Evolutionary conservation across 169 alveolate species (phyloP), one percentile per base, ranked within the genome.

Genomic region (Eimeria necatrix): DNA sequence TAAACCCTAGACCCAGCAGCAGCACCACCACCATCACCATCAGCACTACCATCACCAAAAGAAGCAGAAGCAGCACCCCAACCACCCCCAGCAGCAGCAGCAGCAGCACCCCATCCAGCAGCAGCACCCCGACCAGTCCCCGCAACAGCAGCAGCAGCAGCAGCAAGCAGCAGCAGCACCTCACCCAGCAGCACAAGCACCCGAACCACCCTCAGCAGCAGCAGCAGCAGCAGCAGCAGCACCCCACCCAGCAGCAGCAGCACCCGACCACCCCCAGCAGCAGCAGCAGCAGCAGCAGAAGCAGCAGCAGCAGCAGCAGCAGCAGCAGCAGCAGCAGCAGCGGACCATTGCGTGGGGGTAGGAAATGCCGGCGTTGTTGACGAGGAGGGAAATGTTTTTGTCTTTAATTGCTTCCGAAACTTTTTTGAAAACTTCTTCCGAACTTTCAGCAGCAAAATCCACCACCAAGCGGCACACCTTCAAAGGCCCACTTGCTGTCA

Each of bases 321-420:
- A 26, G 51, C 46, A 14, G 84, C 59, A 73, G 84, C 51, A 8
- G 84, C 46, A n/a, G 73, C n/a, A 32, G 68, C 76, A 48, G 32
- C 80, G 46, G 32, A 78, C 93, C 95, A 93, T 81, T 14, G 97
- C 96, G 81, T 61, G 89, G 12, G 98, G 97, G 59, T 97, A 97
- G 26, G 96, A 84, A 24, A 96, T 41, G 20, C 98, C 98, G 80
- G 95, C 98, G 83, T 97, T 97, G 95, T 97, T 97, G 74, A 97
- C 90, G 32, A 96, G 95, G 41, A 97, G 46, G 0, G 97, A 97
- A 9, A 97, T 81, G 51, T 95, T 26, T n/a, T 46, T 26, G 18
- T 26, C 64, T 74, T 78, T 9, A 41, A 89, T 41, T 6, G 73
- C 81, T 4, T 10, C 74, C 20, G 73, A 41, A 4, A 89, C 26